These are phyloP conservation scores for Bipolaris zeicola DNA, from an alignment of 2,329 filamentous ascomycete genomes.

Conservation along the genomic window DNA sequence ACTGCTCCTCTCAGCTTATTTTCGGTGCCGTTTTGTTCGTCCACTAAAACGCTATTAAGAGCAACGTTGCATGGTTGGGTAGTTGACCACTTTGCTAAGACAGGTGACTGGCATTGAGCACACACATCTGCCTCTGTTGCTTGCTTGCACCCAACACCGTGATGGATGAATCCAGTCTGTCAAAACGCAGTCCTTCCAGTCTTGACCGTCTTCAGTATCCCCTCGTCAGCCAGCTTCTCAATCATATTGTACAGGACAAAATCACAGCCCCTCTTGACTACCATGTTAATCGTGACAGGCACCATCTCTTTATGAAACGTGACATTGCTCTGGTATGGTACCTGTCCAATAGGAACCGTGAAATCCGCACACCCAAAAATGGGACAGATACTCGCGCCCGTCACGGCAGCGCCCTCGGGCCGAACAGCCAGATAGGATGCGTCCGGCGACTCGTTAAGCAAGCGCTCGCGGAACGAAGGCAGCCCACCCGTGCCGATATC, in stretches of 20 bases:
- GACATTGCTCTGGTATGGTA: slow-evolving; percentile 48
- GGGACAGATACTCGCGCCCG: slow-evolving; percentile 44
- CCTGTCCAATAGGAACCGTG: slow-evolving; percentile 53
- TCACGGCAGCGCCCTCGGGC: slow-evolving; percentile 38
- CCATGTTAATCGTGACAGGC: slow-evolving; percentile 52
- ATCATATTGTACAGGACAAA: slow-evolving; percentile 52
- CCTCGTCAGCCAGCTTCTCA: slow-evolving; percentile 49
- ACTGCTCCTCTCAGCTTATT: slow-evolving; percentile 6
- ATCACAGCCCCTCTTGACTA: slow-evolving; percentile 53
- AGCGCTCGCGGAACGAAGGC: slow-evolving; percentile 48
- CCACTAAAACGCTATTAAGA: not conserved
- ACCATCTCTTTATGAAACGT: slow-evolving; percentile 50
- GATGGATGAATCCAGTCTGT: not conserved
- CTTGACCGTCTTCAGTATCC: slow-evolving; percentile 47
- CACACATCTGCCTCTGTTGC: not conserved
- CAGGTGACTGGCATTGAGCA: not conserved
- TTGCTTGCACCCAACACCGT: not conserved
- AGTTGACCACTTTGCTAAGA: not conserved
- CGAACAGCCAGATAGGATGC: slow-evolving; percentile 44
- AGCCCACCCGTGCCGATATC: slow-evolving; percentile 53
- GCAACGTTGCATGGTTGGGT: slow-evolving; percentile 3
- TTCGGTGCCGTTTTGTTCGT: slow-evolving; percentile 2
- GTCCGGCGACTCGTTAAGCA: slow-evolving; percentile 39
- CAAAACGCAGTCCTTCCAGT: slow-evolving; percentile 49
- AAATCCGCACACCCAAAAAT: slow-evolving; percentile 50